Base-by-base conservation (phyloP, 2,329 filamentous ascomycete species). In the Bipolaris gigantea region DNA sequence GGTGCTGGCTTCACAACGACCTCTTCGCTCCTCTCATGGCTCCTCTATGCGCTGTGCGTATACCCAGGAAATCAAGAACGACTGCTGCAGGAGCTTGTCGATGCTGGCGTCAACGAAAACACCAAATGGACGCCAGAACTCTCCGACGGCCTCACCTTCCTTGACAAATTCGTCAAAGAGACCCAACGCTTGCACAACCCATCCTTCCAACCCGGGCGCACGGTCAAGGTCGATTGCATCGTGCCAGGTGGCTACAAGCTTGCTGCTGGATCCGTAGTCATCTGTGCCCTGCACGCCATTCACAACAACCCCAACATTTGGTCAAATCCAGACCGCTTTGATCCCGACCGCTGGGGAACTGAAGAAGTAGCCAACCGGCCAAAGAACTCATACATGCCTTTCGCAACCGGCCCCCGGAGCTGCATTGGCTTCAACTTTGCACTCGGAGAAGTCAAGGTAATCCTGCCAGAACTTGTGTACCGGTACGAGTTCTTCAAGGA, bases 301-400 rank as follows among this genome's bases (percentile, higher is more conserved):
- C 76, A 79, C 60, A 78, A 81, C 65, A 85, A 85, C 71, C 75
- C 80, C 0, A 73, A 72, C 2, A 51, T 82, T 2, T 87, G 84
- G 85, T 78, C 83, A 40, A 83, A 85, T 62, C 85, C 84, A 0
- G 69, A 75, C 1, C 74, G 75, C 0, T 87, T 87, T 63, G 76
- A 86, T 59, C 82, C 84, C 0, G 83, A 86, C 55, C 74, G 85
- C 2, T 87, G 85, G 85, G 79, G 81, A 56, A 79, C 79, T 0
- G 79, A 81, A 0, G 71, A 75, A 11, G 82, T 83, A 50, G 16
- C 45, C 5, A 53, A 55, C 30, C 51, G 56, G 1, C 59, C 45
- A 1, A 56, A 57, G 56, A 53, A 48, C 25, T 44, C 48, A 2
- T 61, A 61, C 25, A 61, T 59, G 18, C 59, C 59, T 2, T 61